A percentile compares a stretch with the other conserved stretches of the same genome.
phyloP scores from a whole-genome alignment of 176 grass and related monocot species.

The Carex pumila region DNA sequence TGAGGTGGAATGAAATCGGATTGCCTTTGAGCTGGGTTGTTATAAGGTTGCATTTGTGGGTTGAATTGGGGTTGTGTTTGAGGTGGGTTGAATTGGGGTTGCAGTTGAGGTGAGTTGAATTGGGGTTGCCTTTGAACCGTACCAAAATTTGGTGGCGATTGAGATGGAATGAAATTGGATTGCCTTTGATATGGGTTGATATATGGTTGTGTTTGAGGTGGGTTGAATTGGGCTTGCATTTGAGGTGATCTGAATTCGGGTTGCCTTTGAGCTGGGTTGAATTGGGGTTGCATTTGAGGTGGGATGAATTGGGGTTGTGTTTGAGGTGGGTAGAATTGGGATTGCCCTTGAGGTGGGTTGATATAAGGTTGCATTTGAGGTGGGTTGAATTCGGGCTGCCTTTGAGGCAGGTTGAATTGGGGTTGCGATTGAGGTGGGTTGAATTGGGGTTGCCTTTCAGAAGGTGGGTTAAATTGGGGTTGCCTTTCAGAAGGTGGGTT shows the following conservation, averaged over 20 bases:
- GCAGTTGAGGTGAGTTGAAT: not conserved
- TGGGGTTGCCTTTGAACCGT: not conserved
- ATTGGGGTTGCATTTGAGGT: not conserved
- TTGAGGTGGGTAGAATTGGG: not conserved
- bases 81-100: not conserved
- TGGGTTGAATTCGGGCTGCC: not conserved
- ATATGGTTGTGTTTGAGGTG: not conserved
- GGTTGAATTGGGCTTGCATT: not conserved
- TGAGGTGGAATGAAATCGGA: not conserved
- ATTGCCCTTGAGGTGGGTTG: no score
- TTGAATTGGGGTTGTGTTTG: conserved; percentile 13
- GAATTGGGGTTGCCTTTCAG: not conserved
- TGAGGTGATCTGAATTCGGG: not conserved
- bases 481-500: not conserved
- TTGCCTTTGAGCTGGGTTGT: not conserved
- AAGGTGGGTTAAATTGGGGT: not conserved
- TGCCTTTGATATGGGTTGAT: conserved; percentile 12
- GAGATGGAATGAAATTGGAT: not conserved
- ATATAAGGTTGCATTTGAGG: not conserved
- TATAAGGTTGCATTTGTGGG: not conserved
- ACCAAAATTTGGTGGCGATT: not conserved
- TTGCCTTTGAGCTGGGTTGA: not conserved
- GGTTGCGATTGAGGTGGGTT: not conserved
- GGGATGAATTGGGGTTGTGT: conserved; percentile 8
- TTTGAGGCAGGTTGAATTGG: not conserved